These are phyloP conservation scores for Dendryphion nanum DNA, from an alignment of 2,329 filamentous ascomycete species.

Conservation along the genomic window DNA sequence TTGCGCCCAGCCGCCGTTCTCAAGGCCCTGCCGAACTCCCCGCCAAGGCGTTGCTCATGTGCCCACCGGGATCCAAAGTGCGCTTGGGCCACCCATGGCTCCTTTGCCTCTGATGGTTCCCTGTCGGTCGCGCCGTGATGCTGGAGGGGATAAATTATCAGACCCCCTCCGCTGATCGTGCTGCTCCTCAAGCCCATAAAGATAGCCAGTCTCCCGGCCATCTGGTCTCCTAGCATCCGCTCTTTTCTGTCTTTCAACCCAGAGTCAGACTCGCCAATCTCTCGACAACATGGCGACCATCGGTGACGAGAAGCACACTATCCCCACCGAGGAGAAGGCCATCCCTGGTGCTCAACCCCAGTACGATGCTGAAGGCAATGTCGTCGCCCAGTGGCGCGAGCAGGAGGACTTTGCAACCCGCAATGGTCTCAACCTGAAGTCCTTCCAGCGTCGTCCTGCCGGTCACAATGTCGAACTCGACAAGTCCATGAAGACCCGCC, in stretches of 20 bases:
- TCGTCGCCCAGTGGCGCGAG: constrained; percentile 24
- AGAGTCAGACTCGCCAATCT: too few relatives aligned
- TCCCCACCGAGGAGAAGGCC: not conserved
- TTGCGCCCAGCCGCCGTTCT: constrained; percentile 1
- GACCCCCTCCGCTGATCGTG: constrained; percentile 24
- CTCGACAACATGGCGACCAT: constrained; percentile 1
- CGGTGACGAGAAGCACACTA: constrained; percentile 28
- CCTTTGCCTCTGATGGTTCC: too few relatives aligned
- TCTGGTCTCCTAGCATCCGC: constrained; percentile 2
- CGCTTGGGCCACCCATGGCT: too few relatives aligned
- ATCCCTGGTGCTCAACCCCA: constrained; percentile 6
- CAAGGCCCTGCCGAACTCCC: constrained; percentile 1
- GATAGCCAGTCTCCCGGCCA: constrained; percentile 15
- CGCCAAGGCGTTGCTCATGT: too few relatives aligned
- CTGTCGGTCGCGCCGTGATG: not conserved
- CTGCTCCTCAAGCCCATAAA: constrained; percentile 19
- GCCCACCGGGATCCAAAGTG: too few relatives aligned
- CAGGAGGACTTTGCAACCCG: constrained; percentile 35
- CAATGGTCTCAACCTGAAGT: constrained; percentile 35
- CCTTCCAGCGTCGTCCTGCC: constrained; percentile 34
- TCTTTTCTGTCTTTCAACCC: not conserved
- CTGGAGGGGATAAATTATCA: constrained; percentile 15
- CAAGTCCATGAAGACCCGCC: constrained; percentile 54
- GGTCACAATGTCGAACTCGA: constrained; percentile 27
- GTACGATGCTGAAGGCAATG: constrained; percentile 8